Percentiles rank a stretch among this genome's conserved stretches.
phyloP scores from a whole-genome alignment of 177 flowering plant species.

The Vitis hybrid region DNA sequence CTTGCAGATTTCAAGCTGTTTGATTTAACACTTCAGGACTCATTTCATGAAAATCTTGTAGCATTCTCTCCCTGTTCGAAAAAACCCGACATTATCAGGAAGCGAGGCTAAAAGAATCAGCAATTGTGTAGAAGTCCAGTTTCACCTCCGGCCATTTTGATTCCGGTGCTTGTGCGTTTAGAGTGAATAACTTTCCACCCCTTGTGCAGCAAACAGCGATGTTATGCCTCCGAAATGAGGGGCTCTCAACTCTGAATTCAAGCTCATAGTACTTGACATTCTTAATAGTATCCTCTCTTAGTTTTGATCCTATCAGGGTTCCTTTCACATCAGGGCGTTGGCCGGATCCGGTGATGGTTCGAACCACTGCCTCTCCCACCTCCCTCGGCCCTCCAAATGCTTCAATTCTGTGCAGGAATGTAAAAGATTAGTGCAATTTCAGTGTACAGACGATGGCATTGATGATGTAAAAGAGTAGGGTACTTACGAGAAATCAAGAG shows the following conservation, averaged over 20 bases:
- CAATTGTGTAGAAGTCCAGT: slow-evolving; percentile 50
- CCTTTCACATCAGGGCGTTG: slow-evolving; percentile 57
- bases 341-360: slow-evolving; percentile 52
- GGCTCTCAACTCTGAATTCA: slow-evolving; percentile 77
- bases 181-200: slow-evolving; percentile 57
- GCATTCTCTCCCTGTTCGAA: too few species aligned
- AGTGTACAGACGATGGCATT: neutral
- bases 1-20: too few species aligned
- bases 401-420: slow-evolving; percentile 53
- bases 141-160: slow-evolving; percentile 61
- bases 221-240: slow-evolving; percentile 74
- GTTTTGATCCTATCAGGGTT: slow-evolving; percentile 46
- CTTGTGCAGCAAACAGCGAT: slow-evolving; percentile 72
- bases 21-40: neutral
- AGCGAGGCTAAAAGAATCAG: slow-evolving; percentile 58
- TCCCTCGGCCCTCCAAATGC: slow-evolving; percentile 86
- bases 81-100: slow-evolving; percentile 7
- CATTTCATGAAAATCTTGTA: too few species aligned
- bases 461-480: neutral
- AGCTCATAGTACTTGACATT: slow-evolving; percentile 67
- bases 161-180: slow-evolving; percentile 90
- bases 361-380: slow-evolving; percentile 77
- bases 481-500: slow-evolving; percentile 80
- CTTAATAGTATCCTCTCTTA: slow-evolving; percentile 48
- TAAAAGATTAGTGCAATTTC: neutral